phyloP scores from a whole-genome alignment of 257 asterid species.

The Petunia secreta region DNA sequence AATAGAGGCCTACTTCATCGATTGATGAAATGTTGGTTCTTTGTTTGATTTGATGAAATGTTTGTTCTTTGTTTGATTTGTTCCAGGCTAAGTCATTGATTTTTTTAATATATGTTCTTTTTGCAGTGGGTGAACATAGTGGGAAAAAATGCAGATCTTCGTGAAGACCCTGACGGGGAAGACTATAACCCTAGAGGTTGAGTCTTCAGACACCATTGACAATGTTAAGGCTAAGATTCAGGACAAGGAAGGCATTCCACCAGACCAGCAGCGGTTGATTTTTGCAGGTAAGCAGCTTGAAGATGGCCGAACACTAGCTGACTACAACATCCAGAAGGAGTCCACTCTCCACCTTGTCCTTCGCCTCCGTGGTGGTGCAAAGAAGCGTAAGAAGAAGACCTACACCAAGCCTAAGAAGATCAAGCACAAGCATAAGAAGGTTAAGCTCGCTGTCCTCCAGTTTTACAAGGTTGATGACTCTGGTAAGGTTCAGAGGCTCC shows the following conservation, averaged over 20 bases:
- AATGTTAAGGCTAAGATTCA: conserved; percentile 45
- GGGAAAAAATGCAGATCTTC: conserved; percentile 45
- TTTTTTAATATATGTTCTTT: background rate
- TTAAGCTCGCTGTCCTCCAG: conserved; percentile 44
- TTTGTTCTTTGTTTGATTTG: background rate
- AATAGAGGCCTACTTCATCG: background rate
- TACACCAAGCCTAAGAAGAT: conserved; percentile 51
- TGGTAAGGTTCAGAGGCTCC: conserved; percentile 46
- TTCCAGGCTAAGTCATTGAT: background rate
- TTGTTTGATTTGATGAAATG: background rate
- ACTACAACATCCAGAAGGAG: conserved; percentile 53
- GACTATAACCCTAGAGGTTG: conserved; percentile 51
- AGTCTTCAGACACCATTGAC: conserved; percentile 46
- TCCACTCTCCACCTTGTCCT: conserved; percentile 48
- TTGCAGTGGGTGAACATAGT: conserved; percentile 21
- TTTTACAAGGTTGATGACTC: conserved; percentile 47
- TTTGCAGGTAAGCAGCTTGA: conserved; percentile 50
- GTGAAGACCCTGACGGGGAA: conserved; percentile 51
- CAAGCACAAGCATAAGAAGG: conserved; percentile 50
- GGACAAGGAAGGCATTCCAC: conserved; percentile 47
- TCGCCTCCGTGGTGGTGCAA: conserved; percentile 51
- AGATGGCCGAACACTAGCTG: conserved; percentile 47
- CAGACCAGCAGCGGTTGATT: conserved; percentile 44
- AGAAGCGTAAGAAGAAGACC: conserved; percentile 51
- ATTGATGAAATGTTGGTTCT: background rate